A percentile compares a stretch with the other conserved stretches of the same genome.
These are phyloP conservation scores for Solanum sejunctum DNA, from an alignment of 257 asterid genomes.

Conservation along the genomic window DNA sequence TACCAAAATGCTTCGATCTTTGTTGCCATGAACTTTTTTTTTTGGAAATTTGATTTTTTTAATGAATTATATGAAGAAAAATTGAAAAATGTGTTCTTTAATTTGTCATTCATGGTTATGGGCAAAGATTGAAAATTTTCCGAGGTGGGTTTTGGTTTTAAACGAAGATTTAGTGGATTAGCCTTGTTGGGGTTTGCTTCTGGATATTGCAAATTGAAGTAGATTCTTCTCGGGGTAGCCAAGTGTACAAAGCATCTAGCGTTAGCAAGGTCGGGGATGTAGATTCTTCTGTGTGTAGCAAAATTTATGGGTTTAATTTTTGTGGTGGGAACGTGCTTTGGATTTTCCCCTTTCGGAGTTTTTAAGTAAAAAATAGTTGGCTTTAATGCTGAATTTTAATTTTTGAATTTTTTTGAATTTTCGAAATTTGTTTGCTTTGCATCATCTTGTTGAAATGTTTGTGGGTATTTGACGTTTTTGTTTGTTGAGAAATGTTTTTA, in stretches of 20 bases:
- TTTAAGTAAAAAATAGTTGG: not conserved
- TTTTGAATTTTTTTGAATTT: not conserved
- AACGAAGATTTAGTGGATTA: not conserved
- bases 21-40: not conserved
- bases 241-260: not conserved
- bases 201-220: not conserved
- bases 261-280: not conserved
- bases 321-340: not conserved
- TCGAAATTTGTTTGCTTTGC: not conserved
- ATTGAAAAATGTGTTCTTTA: not conserved
- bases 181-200: not conserved
- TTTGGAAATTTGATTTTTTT: not conserved
- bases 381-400: not conserved
- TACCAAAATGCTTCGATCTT: not conserved
- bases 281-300: not conserved
- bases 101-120: not conserved
- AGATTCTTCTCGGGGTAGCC: not conserved
- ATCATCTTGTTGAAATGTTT: not conserved
- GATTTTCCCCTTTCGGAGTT: not conserved
- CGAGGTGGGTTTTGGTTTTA: not conserved
- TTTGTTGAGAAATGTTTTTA: not conserved
- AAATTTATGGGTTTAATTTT: not conserved
- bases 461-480: not conserved
- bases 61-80: not conserved
- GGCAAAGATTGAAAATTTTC: not conserved